Evolutionary conservation across 2,329 filamentous ascomycete species (phyloP), one percentile per base, ranked within the genome.

Genomic region (Diaporthe sp.): DNA sequence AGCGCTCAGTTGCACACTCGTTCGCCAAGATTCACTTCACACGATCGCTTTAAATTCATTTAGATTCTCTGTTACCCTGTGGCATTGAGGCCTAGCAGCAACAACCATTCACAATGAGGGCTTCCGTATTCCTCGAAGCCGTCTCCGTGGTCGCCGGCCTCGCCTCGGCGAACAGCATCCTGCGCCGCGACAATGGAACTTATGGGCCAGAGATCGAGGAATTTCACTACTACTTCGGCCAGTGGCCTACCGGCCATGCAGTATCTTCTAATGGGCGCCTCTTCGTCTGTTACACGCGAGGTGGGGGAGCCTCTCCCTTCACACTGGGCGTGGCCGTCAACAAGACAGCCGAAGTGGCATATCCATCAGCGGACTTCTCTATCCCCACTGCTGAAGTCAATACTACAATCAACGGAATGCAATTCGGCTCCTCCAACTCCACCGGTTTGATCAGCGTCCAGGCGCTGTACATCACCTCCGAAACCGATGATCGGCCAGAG

Each of bases 311-410:
- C 37, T 87, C 88, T 77, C 77, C 80, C 12, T 89, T 87, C 78
- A 89, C 86, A 0, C 82, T 89, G 4, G 87, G 86, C 8, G 86
- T 87, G 62, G 83, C 87, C 15, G 80, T 85, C 31, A 88, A 88
- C 78, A 80, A 84, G 75, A 88, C 86, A 1, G 84, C 86, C 4
- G 87, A 89, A 80, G 78, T 76, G 19, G 82, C 87, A 2, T 89
- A 88, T 73, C 72, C 72, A 28, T 73, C 72, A 9, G 37, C 44
- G 9, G 49, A 58, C 1, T 67, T 57, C 19, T 67, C 37, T 17
- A 37, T 67, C 22, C 88, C 87, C 4, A 84, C 80, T 46, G 77
- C 82, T 1, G 83, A 82, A 34, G 79, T 85, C 37, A 87, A 87
- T 75, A 85, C 82, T 13, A 82, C 80, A 2, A 82, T 81, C 76